phyloP scores from a whole-genome alignment of 2,329 filamentous ascomycete species.

The Alternaria gaisen region DNA sequence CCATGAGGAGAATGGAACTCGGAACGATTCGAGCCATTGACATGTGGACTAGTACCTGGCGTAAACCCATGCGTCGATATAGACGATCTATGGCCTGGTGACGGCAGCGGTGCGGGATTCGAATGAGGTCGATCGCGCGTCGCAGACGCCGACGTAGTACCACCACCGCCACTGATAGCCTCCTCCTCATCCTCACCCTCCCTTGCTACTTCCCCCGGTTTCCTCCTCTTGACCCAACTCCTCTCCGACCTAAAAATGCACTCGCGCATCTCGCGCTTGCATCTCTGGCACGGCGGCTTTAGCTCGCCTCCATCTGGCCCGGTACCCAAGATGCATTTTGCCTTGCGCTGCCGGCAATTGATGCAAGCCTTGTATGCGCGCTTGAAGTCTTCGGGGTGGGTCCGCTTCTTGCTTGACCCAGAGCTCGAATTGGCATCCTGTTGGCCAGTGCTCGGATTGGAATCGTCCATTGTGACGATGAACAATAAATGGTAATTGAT shows the following conservation, averaged over 20 bases:
- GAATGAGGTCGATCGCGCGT: constrained; percentile 15
- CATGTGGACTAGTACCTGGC: constrained; percentile 38
- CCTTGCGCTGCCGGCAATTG: constrained; percentile 62
- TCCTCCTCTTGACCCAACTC: constrained; percentile 51
- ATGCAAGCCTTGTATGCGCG: constrained; percentile 65
- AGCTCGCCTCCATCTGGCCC: constrained; percentile 54
- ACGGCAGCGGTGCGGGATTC: constrained; percentile 23
- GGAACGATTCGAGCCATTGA: constrained; percentile 33
- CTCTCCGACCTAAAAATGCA: constrained; percentile 57
- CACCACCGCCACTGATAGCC: neutral
- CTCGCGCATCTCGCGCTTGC: constrained; percentile 60
- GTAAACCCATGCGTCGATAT: constrained; percentile 36
- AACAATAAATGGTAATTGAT: constrained; percentile 21
- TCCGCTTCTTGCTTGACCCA: constrained; percentile 40
- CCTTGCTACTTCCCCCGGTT: constrained; percentile 40
- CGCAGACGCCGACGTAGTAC: neutral
- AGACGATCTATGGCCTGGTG: constrained; percentile 37
- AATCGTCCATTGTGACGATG: constrained; percentile 23
- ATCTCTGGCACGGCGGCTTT: constrained; percentile 58
- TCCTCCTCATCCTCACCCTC: constrained; percentile 34
- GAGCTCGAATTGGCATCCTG: constrained; percentile 27
- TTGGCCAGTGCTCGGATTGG: constrained; percentile 22
- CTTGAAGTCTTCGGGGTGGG: constrained; percentile 57
- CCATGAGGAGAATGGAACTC: constrained; percentile 43
- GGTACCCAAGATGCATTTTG: constrained; percentile 60